Percentiles rank a stretch among this genome's conserved stretches.
Conservation (phyloP, 2,329 filamentous ascomycete species). For the Thelonectria blattea region DNA sequence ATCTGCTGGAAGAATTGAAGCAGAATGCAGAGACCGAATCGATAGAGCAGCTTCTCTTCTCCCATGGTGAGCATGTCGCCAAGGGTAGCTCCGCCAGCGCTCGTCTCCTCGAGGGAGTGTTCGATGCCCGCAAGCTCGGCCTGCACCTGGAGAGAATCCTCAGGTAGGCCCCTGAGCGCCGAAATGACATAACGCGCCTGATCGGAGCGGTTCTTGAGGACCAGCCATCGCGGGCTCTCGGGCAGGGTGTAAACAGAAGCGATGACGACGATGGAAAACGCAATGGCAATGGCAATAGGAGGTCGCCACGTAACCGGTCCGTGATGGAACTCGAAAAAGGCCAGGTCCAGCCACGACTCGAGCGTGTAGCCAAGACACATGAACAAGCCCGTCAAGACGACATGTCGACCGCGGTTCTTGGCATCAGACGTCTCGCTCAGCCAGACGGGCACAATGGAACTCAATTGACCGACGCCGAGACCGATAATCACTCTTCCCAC, state of each 20-base stretch:
- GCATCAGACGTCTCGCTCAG: conserved; percentile 57
- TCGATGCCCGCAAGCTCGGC: conserved; percentile 55
- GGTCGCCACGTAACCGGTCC: conserved; percentile 42
- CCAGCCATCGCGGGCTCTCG: conserved; percentile 45
- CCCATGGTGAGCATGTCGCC: conserved; percentile 54
- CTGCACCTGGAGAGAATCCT: conserved; percentile 45
- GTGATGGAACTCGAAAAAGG: conserved; percentile 43
- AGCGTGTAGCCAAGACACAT: conserved; percentile 49
- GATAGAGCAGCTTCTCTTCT: conserved; percentile 56
- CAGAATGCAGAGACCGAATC: conserved; percentile 41
- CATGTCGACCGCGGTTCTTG: conserved; percentile 53
- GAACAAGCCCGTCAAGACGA: conserved; percentile 57
- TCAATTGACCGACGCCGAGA: conserved; percentile 58
- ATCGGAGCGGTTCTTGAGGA: conserved; percentile 39
- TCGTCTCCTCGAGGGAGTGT: conserved; percentile 52
- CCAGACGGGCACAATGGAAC: conserved; percentile 60
- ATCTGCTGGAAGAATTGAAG: conserved; percentile 39
- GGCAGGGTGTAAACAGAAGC: conserved; percentile 42
- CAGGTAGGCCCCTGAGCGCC: conserved; percentile 44
- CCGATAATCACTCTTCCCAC: conserved; percentile 58
- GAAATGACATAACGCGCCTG: conserved; percentile 44
- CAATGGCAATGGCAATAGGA: conserved; percentile 43
- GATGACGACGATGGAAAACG: conserved; percentile 41
- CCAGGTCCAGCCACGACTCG: conserved; percentile 52
- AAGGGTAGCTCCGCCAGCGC: conserved; percentile 44